phyloP scores from a whole-genome alignment of 345 rosid genomes.

The Diplotaxis tenuifolia region DNA sequence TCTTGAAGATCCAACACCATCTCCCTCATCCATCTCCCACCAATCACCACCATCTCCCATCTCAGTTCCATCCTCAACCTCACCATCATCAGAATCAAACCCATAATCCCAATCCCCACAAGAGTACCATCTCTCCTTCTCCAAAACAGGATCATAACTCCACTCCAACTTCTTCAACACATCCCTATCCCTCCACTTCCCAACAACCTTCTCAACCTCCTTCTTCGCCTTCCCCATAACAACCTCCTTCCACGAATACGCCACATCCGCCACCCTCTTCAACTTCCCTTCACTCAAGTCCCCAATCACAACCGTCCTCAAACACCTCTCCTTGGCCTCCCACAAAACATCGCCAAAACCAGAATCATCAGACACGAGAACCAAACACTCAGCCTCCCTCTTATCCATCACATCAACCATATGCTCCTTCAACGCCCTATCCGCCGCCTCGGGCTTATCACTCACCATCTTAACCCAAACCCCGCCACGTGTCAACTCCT shows the following conservation, averaged over 20 bases:
- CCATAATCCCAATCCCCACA: constrained; percentile 26
- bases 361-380: constrained; percentile 85
- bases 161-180: constrained; percentile 73
- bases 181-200: constrained; percentile 72
- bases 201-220: constrained; percentile 65
- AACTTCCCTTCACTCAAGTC: constrained; percentile 28
- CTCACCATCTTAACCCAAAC: constrained; percentile 62
- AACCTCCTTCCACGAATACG: constrained; percentile 80
- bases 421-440: constrained; percentile 63
- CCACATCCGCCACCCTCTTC: background rate
- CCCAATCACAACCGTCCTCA: constrained; percentile 81
- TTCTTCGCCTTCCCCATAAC: constrained; percentile 85
- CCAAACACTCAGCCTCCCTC: constrained; percentile 68
- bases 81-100: constrained; percentile 31
- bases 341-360: constrained; percentile 61
- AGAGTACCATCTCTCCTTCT: constrained; percentile 29
- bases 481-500: constrained; percentile 75
- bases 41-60: constrained; percentile 46
- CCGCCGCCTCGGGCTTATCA: constrained; percentile 72
- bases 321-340: constrained; percentile 73
- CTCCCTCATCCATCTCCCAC: constrained; percentile 66
- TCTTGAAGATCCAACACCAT: constrained; percentile 33
- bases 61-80: constrained; percentile 23
- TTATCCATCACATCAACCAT: constrained; percentile 75
- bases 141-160: constrained; percentile 60